A percentile compares a stretch with the other conserved stretches of the same genome.
phyloP scores from a whole-genome alignment of 176 grass and related monocot genomes.

The Carex pumila region DNA sequence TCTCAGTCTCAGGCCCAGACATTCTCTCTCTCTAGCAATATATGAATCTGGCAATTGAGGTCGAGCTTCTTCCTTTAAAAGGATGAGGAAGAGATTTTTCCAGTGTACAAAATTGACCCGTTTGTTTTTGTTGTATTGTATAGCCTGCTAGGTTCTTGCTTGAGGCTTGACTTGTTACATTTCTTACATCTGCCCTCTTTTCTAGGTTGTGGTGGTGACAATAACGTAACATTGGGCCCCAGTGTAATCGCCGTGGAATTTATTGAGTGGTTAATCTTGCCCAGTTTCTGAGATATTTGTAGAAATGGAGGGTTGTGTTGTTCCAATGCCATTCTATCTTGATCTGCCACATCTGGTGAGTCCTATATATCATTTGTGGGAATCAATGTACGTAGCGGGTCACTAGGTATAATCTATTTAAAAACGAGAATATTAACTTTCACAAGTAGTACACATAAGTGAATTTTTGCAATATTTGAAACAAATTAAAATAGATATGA shows the following conservation, averaged over 20 bases:
- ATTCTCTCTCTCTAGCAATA: not conserved
- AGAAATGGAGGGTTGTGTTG: too few relatives aligned
- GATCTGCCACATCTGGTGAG: too few relatives aligned
- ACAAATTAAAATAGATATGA: too few relatives aligned
- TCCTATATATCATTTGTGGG: too few relatives aligned
- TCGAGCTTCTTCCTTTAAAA: not conserved
- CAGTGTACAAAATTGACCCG: conserved; percentile 3
- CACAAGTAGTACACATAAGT: too few relatives aligned
- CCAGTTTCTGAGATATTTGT: not conserved
- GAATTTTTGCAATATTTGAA: too few relatives aligned
- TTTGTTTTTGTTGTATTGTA: not conserved
- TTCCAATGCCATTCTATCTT: too few relatives aligned
- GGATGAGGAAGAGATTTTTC: not conserved
- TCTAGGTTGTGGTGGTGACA: not conserved
- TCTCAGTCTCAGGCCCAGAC: not conserved
- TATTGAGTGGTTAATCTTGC: not conserved
- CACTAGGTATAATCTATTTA: too few relatives aligned
- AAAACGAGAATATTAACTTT: too few relatives aligned
- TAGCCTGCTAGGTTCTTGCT: too few relatives aligned
- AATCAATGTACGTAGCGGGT: too few relatives aligned
- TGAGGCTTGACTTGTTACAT: not conserved
- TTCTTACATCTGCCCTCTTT: not conserved
- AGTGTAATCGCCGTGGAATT: not conserved
- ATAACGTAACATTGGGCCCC: not conserved
- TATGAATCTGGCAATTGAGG: not conserved